Percentiles rank a stretch among this genome's conserved stretches.
phyloP scores from a whole-genome alignment of 2,329 filamentous ascomycete genomes.

The Penicillium sp. region DNA sequence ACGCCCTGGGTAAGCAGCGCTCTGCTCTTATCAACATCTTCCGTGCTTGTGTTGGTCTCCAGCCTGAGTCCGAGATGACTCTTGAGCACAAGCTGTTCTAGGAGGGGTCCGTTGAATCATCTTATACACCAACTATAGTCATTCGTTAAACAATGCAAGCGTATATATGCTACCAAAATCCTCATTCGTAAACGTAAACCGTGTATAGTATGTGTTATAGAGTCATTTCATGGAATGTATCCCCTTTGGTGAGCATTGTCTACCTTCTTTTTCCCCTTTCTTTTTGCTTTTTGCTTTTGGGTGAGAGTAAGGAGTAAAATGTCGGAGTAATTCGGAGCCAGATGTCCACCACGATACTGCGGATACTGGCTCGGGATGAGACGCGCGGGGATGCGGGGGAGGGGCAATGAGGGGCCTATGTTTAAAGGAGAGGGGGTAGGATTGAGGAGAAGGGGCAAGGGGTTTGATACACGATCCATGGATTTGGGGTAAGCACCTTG shows the following conservation, averaged over 20 bases:
- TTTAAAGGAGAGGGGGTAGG: too few relatives aligned
- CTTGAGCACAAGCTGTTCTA: slow-evolving; percentile 97
- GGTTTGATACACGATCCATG: too few relatives aligned
- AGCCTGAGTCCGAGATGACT: slow-evolving; percentile 98
- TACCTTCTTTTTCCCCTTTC: too few relatives aligned
- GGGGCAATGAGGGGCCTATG: slow-evolving; percentile 60
- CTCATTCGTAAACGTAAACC: not conserved
- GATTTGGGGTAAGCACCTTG: not conserved
- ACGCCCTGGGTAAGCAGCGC: slow-evolving; percentile 93
- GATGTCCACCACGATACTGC: slow-evolving; percentile 66
- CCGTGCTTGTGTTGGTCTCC: slow-evolving; percentile 91
- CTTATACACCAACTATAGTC: slow-evolving; percentile 26
- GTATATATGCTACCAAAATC: slow-evolving; percentile 3
- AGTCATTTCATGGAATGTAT: too few relatives aligned
- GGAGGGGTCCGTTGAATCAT: not conserved
- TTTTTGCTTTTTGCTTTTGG: too few relatives aligned
- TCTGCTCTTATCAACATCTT: slow-evolving; percentile 95
- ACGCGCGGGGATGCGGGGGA: slow-evolving; percentile 61
- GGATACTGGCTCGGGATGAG: too few relatives aligned
- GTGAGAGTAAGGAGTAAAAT: too few relatives aligned
- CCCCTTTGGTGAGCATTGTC: too few relatives aligned
- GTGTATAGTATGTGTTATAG: too few relatives aligned
- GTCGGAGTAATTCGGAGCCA: slow-evolving; percentile 65
- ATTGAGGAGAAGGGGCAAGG: slow-evolving; percentile 54
- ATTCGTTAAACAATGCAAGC: slow-evolving; percentile 23